Evolutionary conservation across 768 basidiomycete genomes (phyloP), one percentile per base, ranked within the genome.

Genomic region (Podaxis mareebaensis): DNA sequence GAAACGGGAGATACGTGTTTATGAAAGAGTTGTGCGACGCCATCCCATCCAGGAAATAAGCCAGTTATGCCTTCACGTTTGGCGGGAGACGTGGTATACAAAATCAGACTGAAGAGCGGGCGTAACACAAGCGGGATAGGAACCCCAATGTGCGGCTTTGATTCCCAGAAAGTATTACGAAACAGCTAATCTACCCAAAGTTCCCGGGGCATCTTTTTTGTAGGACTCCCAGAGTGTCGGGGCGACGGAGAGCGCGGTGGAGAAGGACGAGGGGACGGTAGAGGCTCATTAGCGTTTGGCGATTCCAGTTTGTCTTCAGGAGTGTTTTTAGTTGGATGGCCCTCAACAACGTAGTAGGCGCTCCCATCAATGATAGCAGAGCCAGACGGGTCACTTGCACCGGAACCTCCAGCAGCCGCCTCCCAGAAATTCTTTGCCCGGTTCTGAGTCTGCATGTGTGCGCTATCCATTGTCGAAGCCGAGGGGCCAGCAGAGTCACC

Each of bases 391-490:
- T 60, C 59, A 20, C n/a, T 20, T 28, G 36, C n/a, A 15, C 11
- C 17, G 39, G n/a, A 17, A 3, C 6, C 42, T 8, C 24, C 60
- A n/a, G 48, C 28, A 53, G 52, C 53, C 20, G 33, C 61, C 48
- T 69, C 68, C 68, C 68, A 69, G 28, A 66, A 66, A 24, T 68
- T 68, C 57, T 40, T 68, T n/a, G n/a, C 39, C 36, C 22, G 52
- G 13, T 33, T 54, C 12, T 44, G 42, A 6, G 44, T 49, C 17
- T 36, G 49, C 13, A 28, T 0, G 24, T 51, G 49, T 11, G 13
- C 26, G 12, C 22, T 1, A 15, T 26, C 49, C 20, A 1, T n/a
- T 2, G 44, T 8, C 7, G 20, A 46, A n/a, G 15, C n/a, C 44
- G n/a, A 26, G 4, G 26, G 10, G 26, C 28, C 26, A n/a, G 24